Conservation (phyloP, 495 filamentous ascomycete genomes). For the Xanthoparmelia taractica region DNA sequence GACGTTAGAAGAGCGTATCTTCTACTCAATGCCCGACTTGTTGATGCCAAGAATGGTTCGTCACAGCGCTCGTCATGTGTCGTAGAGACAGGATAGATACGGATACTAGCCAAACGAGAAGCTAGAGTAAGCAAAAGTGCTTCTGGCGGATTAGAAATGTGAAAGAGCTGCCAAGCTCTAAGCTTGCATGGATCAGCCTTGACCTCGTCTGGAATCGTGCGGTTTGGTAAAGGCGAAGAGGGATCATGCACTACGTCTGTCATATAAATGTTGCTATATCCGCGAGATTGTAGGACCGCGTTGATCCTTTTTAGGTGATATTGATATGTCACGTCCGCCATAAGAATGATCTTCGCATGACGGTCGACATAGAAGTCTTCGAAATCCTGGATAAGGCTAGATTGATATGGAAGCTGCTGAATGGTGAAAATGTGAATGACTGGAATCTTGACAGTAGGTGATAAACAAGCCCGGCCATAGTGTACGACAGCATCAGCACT, state of each 20-base stretch:
- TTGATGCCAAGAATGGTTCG: conserved; percentile 30
- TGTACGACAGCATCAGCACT: conserved; percentile 88
- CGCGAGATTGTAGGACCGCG: conserved; percentile 43
- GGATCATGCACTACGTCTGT: conserved; percentile 73
- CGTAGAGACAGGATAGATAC: conserved; percentile 62
- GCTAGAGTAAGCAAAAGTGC: conserved; percentile 80
- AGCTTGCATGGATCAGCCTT: conserved; percentile 45
- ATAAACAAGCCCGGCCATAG: conserved; percentile 87
- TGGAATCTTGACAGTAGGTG: conserved; percentile 78
- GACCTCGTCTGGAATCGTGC: conserved; percentile 50
- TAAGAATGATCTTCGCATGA: conserved; percentile 60
- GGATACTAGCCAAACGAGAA: conserved; percentile 67
- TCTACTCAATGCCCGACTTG: conserved; percentile 59
- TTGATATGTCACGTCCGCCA: conserved; percentile 84
- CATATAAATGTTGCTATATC: conserved; percentile 61
- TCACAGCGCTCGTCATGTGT: not conserved
- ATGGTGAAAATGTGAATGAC: conserved; percentile 89
- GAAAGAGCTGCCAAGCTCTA: conserved; percentile 71
- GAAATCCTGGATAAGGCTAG: conserved; percentile 51
- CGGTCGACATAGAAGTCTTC: conserved; percentile 57
- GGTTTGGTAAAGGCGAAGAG: conserved; percentile 77
- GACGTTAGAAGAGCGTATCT: conserved; percentile 80
- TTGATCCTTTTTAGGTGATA: conserved; percentile 55
- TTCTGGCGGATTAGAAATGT: conserved; percentile 77
- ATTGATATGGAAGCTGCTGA: conserved; percentile 52